phyloP scores from a whole-genome alignment of 2,329 filamentous ascomycete genomes.

The Gaeumannomyces tritici region DNA sequence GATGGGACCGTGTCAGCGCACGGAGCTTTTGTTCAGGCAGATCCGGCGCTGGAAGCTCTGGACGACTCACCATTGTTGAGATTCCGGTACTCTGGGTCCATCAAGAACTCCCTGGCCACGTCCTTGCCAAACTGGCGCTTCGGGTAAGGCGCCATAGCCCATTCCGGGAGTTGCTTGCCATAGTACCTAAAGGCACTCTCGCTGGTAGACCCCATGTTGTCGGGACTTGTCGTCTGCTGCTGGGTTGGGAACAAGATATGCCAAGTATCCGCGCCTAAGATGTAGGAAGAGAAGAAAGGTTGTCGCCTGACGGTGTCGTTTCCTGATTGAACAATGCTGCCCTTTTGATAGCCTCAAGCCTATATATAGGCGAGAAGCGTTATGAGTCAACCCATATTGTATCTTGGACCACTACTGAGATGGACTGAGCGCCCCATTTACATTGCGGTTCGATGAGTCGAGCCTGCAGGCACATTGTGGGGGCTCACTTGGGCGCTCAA shows the following conservation, averaged over 20 bases:
- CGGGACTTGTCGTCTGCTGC: not conserved
- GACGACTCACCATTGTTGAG: conserved; percentile 61
- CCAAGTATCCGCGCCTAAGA: too few species aligned
- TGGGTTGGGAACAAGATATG: not conserved
- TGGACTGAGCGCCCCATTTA: not conserved
- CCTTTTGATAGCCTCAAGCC: too few species aligned
- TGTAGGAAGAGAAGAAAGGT: too few species aligned
- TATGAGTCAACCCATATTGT: not conserved
- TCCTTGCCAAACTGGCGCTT: conserved; percentile 5
- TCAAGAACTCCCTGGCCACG: conserved; percentile 39
- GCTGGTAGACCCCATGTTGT: not conserved
- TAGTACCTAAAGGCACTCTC: not conserved
- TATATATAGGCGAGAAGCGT: too few species aligned
- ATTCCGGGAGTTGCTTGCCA: not conserved
- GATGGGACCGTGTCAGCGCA: not conserved
- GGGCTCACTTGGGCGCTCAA: not conserved
- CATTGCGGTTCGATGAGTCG: not conserved
- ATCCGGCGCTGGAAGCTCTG: not conserved
- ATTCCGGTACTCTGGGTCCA: conserved; percentile 58
- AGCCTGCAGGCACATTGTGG: not conserved
- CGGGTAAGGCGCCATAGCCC: not conserved
- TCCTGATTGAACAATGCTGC: too few species aligned
- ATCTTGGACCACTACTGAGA: not conserved
- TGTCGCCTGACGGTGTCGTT: not conserved
- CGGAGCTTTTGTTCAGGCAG: not conserved